Evolutionary conservation across 2,329 filamentous ascomycete species (phyloP), one percentile per base, ranked within the genome.

Genomic region (Monascus ruber): DNA sequence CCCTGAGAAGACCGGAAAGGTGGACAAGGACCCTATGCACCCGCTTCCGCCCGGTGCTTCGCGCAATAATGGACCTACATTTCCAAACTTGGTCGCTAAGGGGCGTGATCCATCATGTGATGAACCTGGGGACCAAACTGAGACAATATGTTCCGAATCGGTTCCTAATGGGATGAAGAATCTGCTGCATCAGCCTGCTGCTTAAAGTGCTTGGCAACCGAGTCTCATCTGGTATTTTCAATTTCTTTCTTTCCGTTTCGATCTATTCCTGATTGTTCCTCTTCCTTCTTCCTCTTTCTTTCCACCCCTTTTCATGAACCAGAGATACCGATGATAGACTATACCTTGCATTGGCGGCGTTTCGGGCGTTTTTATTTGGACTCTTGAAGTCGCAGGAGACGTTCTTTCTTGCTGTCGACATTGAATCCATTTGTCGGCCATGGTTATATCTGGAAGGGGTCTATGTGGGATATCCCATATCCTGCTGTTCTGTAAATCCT

Each of bases 271-370:
- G 17, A 17, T 17, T 17, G 17, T 17, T 17, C 17, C 17, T 17
- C 17, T 17, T 17, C 17, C 17, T 17, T 17, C 17, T 3, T 17
- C 17, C 3, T 17, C 17, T 17, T 17, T 17, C 17, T 17, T 17
- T 17, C 17, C 17, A 3, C 17, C 17, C 17, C 17, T 17, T 17
- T 17, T 17, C 17, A 17, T 17, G 17, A 17, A 38, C 27, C 33
- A 46, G 47, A 55, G 57, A 60, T 60, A 60, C 56, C 57, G 59
- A 44, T 44, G 55, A 58, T 60, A 60, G 55, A 60, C 44, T 43
- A 50, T 44, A 44, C 41, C 24, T 45, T 50, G 47, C 50, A 53
- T 53, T 36, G 36, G 26, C 42, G 47, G 48, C 40, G 47, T 44
- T 42, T 17, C 7, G 10, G 17, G 17, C 17, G 17, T 17, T 17